Evolutionary conservation across 2,329 filamentous ascomycete genomes (phyloP).

Genomic region (Arthrocladium fulminans): DNA sequence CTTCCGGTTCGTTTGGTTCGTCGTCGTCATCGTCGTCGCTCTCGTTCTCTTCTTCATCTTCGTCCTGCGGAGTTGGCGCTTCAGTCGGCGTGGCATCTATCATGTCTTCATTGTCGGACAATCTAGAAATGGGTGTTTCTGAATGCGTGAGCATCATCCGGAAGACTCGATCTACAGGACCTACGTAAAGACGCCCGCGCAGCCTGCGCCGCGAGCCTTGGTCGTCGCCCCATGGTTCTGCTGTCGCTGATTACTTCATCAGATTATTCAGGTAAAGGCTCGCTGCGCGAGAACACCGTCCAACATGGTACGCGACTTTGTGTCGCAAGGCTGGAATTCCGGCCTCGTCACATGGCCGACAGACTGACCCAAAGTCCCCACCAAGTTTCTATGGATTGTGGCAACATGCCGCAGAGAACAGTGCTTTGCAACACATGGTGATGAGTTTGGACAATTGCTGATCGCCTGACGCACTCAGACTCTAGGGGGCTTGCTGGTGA

Average conservation of each 20-base stretch:
- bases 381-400: too few relatives aligned
- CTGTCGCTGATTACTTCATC: not conserved
- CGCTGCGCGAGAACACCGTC: too few relatives aligned
- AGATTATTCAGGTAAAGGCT: too few relatives aligned
- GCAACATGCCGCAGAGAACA: too few relatives aligned
- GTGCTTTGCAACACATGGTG: too few relatives aligned
- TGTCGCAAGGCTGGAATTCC: too few relatives aligned
- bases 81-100: slow-evolving; percentile 29
- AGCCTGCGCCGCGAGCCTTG: slow-evolving; percentile 38
- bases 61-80: slow-evolving; percentile 26
- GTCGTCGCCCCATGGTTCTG: slow-evolving; percentile 35
- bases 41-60: slow-evolving; percentile 26
- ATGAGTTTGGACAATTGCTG: too few relatives aligned
- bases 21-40: slow-evolving; percentile 33
- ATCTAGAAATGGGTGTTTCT: slow-evolving; percentile 35
- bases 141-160: slow-evolving; percentile 9
- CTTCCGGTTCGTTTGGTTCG: slow-evolving; percentile 40
- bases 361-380: too few relatives aligned
- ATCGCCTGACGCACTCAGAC: too few relatives aligned
- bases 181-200: slow-evolving; percentile 39
- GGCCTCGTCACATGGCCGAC: too few relatives aligned
- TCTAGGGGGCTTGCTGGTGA: too few relatives aligned
- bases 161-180: slow-evolving; percentile 14
- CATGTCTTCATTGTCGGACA: slow-evolving; percentile 38
- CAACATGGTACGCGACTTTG: too few relatives aligned